phyloP scores from a whole-genome alignment of 1,284 basidiomycete genomes.

The Microbotryum intermedium region DNA sequence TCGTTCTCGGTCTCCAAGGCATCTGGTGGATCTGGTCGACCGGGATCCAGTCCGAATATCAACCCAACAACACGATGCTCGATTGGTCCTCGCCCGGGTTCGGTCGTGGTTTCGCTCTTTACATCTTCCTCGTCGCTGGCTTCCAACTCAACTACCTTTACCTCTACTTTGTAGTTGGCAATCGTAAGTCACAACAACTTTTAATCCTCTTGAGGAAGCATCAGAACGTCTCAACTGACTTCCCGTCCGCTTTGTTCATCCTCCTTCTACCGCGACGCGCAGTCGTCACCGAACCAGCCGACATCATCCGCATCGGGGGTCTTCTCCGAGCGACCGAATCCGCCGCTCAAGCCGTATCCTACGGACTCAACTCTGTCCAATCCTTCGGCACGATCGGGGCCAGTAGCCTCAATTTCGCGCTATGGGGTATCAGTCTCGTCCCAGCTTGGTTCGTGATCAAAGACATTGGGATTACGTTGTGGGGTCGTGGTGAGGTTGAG shows the following conservation, averaged over 20 bases:
- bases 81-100: constrained; percentile 13
- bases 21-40: constrained; percentile 19
- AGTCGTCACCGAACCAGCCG: constrained; percentile 9
- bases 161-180: constrained; percentile 29
- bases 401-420: constrained; percentile 10
- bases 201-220: constrained; percentile 28
- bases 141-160: constrained; percentile 28
- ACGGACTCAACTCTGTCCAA: constrained; percentile 18
- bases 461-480: constrained; percentile 13
- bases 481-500: constrained; percentile 17
- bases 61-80: neutral
- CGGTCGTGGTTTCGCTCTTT: constrained; percentile 6
- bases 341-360: constrained; percentile 16
- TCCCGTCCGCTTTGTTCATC: constrained; percentile 15
- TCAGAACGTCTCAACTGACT: neutral
- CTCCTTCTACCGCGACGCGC: neutral
- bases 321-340: constrained; percentile 29
- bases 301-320: constrained; percentile 28
- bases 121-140: neutral
- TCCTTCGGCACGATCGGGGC: constrained; percentile 12
- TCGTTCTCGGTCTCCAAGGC: constrained; percentile 6
- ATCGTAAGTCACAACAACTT: constrained; percentile 32
- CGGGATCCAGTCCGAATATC: constrained; percentile 8
- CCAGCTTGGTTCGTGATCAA: constrained; percentile 20
- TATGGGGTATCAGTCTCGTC: constrained; percentile 16